A percentile compares a stretch with the other conserved stretches of the same genome.
These are phyloP conservation scores for Irpex rosettiformis DNA, from an alignment of 1,284 basidiomycete genomes.

Conservation along the genomic window DNA sequence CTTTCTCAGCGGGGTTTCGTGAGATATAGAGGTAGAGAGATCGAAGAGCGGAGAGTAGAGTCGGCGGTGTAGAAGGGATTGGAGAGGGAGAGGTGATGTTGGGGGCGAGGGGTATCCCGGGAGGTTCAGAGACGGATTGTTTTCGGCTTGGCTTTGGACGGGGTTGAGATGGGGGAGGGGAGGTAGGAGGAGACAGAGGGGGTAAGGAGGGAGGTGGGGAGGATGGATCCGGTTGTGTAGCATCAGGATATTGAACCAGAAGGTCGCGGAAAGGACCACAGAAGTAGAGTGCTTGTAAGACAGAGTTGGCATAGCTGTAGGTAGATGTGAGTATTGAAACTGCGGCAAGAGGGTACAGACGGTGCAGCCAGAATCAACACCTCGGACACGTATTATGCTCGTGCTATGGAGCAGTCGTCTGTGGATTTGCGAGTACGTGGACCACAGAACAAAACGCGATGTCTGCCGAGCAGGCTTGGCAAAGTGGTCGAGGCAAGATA, in stretches of 20 bases:
- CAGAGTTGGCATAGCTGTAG: constrained; percentile 92
- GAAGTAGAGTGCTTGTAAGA: constrained; percentile 93
- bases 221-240: constrained; percentile 33
- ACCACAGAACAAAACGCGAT: neutral
- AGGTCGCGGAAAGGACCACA: constrained; percentile 81
- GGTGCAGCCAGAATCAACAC: neutral
- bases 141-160: too few species aligned
- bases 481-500: constrained; percentile 2
- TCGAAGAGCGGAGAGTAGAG: constrained; percentile 86
- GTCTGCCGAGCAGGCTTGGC: neutral
- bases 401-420: neutral
- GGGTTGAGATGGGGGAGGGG: too few species aligned
- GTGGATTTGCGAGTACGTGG: neutral
- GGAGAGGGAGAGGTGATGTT: constrained; percentile 37
- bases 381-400: neutral
- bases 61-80: constrained; percentile 65
- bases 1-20: constrained; percentile 69
- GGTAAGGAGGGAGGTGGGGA: constrained; percentile 19
- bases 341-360: neutral
- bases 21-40: constrained; percentile 87
- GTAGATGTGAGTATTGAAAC: constrained; percentile 7
- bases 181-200: too few species aligned
- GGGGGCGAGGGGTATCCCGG: constrained; percentile 19
- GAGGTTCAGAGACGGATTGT: too few species aligned
- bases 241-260: constrained; percentile 56